Evolutionary conservation across 2,329 filamentous ascomycete genomes (phyloP), one percentile per base, ranked within the genome.

Genomic region (Metarhizium brunneum): DNA sequence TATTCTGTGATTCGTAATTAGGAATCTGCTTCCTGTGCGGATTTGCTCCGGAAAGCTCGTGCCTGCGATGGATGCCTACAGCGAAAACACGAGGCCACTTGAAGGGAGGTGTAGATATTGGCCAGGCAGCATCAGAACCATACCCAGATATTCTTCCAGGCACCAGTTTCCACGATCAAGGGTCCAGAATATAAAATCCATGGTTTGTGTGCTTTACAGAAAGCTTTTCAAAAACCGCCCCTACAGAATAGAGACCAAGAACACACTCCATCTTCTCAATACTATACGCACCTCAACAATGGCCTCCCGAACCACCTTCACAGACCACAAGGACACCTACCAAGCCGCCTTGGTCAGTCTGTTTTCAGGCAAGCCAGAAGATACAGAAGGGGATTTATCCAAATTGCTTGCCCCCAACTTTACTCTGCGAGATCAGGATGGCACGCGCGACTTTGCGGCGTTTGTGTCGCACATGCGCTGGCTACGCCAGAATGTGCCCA

Each of bases 391-490:
- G 20, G 55, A 58, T n/a, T 47, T 58, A 18, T 52, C 55, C 8
- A 55, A 47, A 16, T 43, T 58, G 2, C 54, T 58, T 1, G 36
- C 50, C 2, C 55, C 57, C 14, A 20, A 51, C 7, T 58, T 57
- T 29, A 50, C 49, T 2, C 38, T 53, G 4, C 20, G 48, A 8
- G 55, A 50, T 13, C 52, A 45, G 6, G 49, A 47, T 25, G 55
- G 47, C 16, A 52, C 40, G 8, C 48, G 47, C 30, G 57, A 57
- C 13, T 58, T 58, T 20, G 38, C 20, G 10, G 55, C 47, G 3
- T 57, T 58, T 35, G 57, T 57, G 13, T 36, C 52, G 29, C 57
- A 58, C 52, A 57, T 57, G 30, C 55, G 55, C 7, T 54, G 53
- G 42, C 36, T 58, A 18, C 55, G 57, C 20, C 49, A 57, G 13